Conservation (phyloP, 495 filamentous ascomycete species). For the Aspergillus sparsus region DNA sequence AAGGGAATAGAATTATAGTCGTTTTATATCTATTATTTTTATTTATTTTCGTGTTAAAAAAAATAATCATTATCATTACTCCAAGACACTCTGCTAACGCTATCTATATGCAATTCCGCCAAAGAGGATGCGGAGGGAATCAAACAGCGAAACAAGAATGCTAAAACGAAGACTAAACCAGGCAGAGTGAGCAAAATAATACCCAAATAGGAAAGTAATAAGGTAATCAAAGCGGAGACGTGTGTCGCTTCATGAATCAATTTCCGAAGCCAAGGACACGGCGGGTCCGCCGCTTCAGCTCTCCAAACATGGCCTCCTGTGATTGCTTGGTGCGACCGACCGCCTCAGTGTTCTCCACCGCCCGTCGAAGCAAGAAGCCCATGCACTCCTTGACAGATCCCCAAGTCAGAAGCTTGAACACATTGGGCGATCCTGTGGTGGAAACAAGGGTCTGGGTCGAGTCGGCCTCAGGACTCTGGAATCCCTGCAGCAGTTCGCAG, state of each 20-base stretch:
- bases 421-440: slow-evolving; percentile 53
- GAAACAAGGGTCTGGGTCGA: slow-evolving; percentile 8
- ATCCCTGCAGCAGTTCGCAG: slow-evolving; percentile 69
- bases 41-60: background rate
- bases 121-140: slow-evolving; percentile 16
- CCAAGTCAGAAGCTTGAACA: slow-evolving; percentile 92
- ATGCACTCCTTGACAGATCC: slow-evolving; percentile 89
- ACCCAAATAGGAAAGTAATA: slow-evolving; percentile 7
- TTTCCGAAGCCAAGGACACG: slow-evolving; percentile 40
- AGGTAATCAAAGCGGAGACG: background rate
- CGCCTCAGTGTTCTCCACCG: slow-evolving; percentile 90
- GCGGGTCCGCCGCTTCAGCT: slow-evolving; percentile 65
- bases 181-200: slow-evolving; percentile 6
- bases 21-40: background rate
- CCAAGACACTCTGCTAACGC: slow-evolving; percentile 28
- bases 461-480: slow-evolving; percentile 33
- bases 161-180: slow-evolving; percentile 8
- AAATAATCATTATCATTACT: slow-evolving; percentile 24
- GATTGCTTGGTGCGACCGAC: slow-evolving; percentile 75
- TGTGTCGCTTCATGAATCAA: slow-evolving; percentile 14
- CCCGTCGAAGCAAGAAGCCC: slow-evolving; percentile 83
- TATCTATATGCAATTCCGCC: slow-evolving; percentile 30
- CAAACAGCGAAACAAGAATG: slow-evolving; percentile 14
- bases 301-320: slow-evolving; percentile 68
- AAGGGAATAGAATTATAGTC: background rate